Evolutionary conservation across 306 rosid species (phyloP), one percentile per base, ranked within the genome.

Genomic region (Sindora glabra): DNA sequence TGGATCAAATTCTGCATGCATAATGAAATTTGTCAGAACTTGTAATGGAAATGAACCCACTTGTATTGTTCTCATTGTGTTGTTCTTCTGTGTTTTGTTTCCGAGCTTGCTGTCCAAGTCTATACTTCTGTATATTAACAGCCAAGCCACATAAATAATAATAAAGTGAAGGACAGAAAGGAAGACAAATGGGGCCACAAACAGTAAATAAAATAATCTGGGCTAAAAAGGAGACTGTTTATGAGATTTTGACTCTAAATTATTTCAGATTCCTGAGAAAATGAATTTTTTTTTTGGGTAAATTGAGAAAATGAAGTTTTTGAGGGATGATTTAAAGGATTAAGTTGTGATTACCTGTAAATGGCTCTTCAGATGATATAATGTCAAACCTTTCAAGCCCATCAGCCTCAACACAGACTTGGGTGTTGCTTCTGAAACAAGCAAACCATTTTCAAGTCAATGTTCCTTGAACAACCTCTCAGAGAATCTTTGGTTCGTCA

Each of bases 351-450:
- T 69, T 70, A 88, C 99, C 99, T 89, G 99, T 57, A 92, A 92
- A 79, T 92, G 96, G 58, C 99, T 92, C 86, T 92, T 92, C 90
- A 86, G 73, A 78, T 92, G 99, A 74, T 89, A 89, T 48, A 92
- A 66, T 66, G 99, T 92, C 81, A 92, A 80, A 24, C 99, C 99
- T 72, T 86, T 92, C 74, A 89, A 73, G 14, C 99, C 89, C 99
- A 92, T 92, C 65, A 86, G 59, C 74, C 95, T 89, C 79, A 80
- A 73, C 26, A 92, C 90, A 54, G 97, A 77, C 72, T 89, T 92
- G 14, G 99, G 99, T 72, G 97, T 89, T 21, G 99, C 99, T 69
- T 86, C 99, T 92, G 83, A 63, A 62, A 68, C 67, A 69, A 69
- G 21, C 23, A 46, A 62, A 34, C 27, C 65, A 48, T 27, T 68